Conservation (phyloP, 2,329 filamentous ascomycete genomes). For the Pochonia chlamydosporia region DNA sequence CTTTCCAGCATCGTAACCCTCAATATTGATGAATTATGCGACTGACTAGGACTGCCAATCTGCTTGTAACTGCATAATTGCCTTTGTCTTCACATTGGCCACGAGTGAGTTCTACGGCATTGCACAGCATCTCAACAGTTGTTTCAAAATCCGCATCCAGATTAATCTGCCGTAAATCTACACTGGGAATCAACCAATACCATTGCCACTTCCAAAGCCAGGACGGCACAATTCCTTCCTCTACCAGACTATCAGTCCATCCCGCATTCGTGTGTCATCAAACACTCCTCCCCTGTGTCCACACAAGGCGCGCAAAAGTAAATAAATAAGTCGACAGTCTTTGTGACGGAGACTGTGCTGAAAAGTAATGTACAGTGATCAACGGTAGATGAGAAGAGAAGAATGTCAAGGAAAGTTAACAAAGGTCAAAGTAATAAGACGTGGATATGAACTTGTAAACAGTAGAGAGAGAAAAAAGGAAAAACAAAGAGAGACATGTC, state of each 20-base stretch:
- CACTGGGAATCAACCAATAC: constrained; percentile 3
- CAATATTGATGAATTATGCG: no score
- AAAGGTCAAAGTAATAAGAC: neutral
- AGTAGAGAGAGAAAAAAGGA: neutral
- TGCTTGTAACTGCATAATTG: no score
- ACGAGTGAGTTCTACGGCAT: no score
- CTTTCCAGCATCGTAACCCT: no score
- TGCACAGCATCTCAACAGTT: no score
- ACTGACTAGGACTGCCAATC: no score
- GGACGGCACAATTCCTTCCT: neutral
- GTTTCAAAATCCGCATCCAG: constrained; percentile 14
- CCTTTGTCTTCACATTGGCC: no score
- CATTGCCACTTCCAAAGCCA: neutral
- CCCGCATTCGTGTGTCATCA: neutral
- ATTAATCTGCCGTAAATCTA: constrained; percentile 17
- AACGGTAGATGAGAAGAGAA: constrained; percentile 5
- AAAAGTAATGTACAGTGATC: constrained; percentile 26
- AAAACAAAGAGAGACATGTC: constrained; percentile 1
- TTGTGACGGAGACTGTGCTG: constrained; percentile 20
- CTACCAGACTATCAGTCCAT: constrained; percentile 1
- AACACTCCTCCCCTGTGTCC: constrained; percentile 1
- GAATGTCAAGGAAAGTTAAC: constrained; percentile 4
- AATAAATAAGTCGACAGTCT: constrained; percentile 14
- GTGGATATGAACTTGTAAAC: neutral
- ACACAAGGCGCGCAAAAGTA: neutral